A percentile compares a stretch with the other conserved stretches of the same genome.
These are phyloP conservation scores for Russula ochroleuca DNA, from an alignment of 768 basidiomycete species.

Conservation along the genomic window DNA sequence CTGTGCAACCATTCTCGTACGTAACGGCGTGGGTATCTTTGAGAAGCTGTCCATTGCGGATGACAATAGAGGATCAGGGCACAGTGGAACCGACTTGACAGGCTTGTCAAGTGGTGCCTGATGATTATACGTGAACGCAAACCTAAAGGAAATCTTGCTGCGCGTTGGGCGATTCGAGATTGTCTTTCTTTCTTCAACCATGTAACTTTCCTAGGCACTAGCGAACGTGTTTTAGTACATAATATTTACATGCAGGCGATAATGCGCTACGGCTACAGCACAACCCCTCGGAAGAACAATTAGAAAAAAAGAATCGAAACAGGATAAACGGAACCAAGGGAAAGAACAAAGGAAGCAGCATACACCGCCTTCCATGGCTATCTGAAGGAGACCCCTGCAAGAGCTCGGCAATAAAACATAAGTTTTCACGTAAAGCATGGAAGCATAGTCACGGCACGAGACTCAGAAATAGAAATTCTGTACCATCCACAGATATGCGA, in stretches of 20 bases:
- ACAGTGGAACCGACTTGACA: constrained; percentile 41
- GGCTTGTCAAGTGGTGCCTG: constrained; percentile 48
- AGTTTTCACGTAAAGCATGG: constrained; percentile 1
- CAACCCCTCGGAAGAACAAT: neutral
- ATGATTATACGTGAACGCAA: neutral
- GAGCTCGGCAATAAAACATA: neutral
- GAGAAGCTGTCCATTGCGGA: constrained; percentile 26
- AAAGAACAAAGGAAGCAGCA: neutral
- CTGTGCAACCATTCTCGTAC: constrained; percentile 49
- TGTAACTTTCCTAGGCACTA: constrained; percentile 1
- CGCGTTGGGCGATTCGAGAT: neutral
- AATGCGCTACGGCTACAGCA: neutral
- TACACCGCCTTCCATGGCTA: neutral
- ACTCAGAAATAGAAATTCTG: neutral
- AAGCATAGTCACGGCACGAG: neutral
- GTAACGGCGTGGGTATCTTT: constrained; percentile 41
- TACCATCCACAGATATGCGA: neutral
- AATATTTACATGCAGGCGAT: constrained; percentile 8
- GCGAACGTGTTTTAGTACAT: neutral
- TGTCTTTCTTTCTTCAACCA: neutral
- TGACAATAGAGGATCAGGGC: constrained; percentile 33
- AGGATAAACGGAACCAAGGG: neutral
- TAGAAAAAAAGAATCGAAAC: neutral
- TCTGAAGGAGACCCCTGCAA: neutral
- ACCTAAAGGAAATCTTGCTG: neutral